Conservation (phyloP, 2,329 filamentous ascomycete genomes). For the Aureobasidium zeae region DNA sequence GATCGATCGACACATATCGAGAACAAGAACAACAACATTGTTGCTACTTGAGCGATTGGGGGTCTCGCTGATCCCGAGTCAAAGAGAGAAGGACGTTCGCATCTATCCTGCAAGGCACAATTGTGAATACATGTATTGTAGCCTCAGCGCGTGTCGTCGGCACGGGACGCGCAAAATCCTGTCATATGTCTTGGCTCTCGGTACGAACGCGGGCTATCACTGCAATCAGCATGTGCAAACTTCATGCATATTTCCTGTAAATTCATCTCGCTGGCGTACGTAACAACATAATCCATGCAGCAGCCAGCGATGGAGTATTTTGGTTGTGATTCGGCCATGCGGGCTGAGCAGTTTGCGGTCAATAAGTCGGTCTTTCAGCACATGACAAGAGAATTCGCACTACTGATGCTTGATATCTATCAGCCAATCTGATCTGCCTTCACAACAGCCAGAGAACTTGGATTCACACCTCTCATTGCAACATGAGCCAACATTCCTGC, state of each 20-base stretch:
- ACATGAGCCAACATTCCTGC: neutral
- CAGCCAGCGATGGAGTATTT: constrained; percentile 9
- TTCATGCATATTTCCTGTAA: constrained; percentile 1
- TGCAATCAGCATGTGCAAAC: constrained; percentile 1
- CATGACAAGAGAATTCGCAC: constrained; percentile 12
- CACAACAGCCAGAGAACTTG: neutral
- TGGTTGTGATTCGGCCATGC: constrained; percentile 7
- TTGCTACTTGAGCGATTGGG: too few relatives aligned
- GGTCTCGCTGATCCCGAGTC: too few relatives aligned
- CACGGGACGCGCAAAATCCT: too few relatives aligned
- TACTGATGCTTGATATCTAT: constrained; percentile 9
- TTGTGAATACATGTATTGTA: too few relatives aligned
- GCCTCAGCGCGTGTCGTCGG: too few relatives aligned
- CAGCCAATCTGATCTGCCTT: constrained; percentile 7
- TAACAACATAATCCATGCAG: constrained; percentile 4
- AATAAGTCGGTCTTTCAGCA: constrained; percentile 13
- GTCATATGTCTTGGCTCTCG: constrained; percentile 4
- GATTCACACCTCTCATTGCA: neutral
- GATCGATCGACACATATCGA: neutral
- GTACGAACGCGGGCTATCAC: neutral
- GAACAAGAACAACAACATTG: constrained; percentile 4
- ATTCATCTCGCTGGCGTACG: neutral
- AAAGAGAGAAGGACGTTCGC: too few relatives aligned
- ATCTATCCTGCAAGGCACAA: too few relatives aligned
- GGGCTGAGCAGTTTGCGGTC: constrained; percentile 1